Percentiles rank a stretch among this genome's conserved stretches.
These are phyloP conservation scores for Lizonia empirigonia DNA, from an alignment of 2,329 filamentous ascomycete species.

Conservation along the genomic window DNA sequence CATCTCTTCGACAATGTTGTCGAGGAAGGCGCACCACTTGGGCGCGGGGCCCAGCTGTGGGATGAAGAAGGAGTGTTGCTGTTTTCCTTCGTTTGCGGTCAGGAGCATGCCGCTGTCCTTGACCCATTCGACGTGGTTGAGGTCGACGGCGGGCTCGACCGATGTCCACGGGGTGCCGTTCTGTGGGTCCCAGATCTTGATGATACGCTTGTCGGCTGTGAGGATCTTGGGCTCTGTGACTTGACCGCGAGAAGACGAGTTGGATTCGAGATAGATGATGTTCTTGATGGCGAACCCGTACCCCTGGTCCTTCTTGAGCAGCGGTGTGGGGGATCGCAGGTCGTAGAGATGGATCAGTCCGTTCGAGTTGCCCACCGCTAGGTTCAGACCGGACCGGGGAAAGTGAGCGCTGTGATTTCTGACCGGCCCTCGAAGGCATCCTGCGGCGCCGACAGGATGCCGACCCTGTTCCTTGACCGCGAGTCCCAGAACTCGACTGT, in stretches of 20 bases:
- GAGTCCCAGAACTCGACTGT: slow-evolving; percentile 98
- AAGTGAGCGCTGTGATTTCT: slow-evolving; percentile 86
- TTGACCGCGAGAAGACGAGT: slow-evolving; percentile 69
- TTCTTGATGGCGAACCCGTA: slow-evolving; percentile 93
- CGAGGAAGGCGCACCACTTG: slow-evolving; percentile 94
- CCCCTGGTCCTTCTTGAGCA: slow-evolving; percentile 92
- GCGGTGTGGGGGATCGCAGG: slow-evolving; percentile 81
- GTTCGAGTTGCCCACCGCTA: slow-evolving; percentile 85
- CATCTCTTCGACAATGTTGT: slow-evolving; percentile 99
- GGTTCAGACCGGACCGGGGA: slow-evolving; percentile 79
- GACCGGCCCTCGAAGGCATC: slow-evolving; percentile 49
- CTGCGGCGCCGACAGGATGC: slow-evolving; percentile 68
- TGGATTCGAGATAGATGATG: slow-evolving; percentile 71
- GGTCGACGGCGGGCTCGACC: slow-evolving; percentile 90
- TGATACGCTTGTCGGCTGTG: slow-evolving; percentile 91
- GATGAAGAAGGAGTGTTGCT: slow-evolving; percentile 94
- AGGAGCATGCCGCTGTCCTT: slow-evolving; percentile 92
- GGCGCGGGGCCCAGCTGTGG: slow-evolving; percentile 92
- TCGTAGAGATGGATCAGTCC: slow-evolving; percentile 92
- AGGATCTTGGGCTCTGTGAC: slow-evolving; percentile 74
- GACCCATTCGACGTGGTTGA: slow-evolving; percentile 93
- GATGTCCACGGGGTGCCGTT: slow-evolving; percentile 92
- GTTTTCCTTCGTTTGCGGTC: slow-evolving; percentile 94
- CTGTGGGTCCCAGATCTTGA: slow-evolving; percentile 91
- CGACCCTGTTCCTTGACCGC: slow-evolving; percentile 79